Percentiles rank a stretch among this genome's conserved stretches.
Evolutionary conservation across 1,139 yeast species (phyloP).

Genomic region (Pneumocystis sp.): DNA sequence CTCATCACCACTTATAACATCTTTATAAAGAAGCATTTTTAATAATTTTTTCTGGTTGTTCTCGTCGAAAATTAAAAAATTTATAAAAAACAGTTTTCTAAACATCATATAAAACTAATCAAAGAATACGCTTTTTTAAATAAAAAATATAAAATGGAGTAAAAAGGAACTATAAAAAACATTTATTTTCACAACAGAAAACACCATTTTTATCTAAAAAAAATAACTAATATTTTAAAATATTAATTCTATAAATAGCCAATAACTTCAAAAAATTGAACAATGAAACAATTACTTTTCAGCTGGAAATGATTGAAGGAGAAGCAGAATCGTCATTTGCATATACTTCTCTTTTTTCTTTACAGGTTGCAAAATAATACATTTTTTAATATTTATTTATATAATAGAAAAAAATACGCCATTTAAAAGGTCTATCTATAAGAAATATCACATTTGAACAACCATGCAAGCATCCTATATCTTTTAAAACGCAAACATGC

Average conservation of each 20-base stretch:
- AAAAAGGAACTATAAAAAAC: no score
- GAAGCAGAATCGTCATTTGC: neutral
- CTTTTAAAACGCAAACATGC: neutral
- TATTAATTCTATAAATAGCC: no score
- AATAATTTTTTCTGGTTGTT: neutral
- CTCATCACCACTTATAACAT: slow-evolving; percentile 86
- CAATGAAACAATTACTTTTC: neutral
- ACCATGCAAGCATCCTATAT: neutral
- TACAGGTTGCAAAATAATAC: neutral
- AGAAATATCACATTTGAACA: neutral
- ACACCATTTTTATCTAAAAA: no score
- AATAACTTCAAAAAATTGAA: no score
- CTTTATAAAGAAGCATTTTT: slow-evolving; percentile 26
- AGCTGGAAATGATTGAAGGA: neutral
- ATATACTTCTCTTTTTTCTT: neutral
- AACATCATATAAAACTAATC: neutral
- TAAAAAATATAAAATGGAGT: no score
- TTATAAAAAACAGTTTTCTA: neutral
- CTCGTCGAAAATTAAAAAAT: neutral
- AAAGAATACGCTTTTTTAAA: no score
- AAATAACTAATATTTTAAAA: no score
- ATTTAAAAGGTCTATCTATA: neutral
- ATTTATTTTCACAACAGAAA: no score
- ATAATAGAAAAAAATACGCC: neutral
- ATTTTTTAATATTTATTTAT: neutral